These are phyloP conservation scores for Yamadazyma blattariae DNA, from an alignment of 1,139 yeast species.

Conservation along the genomic window DNA sequence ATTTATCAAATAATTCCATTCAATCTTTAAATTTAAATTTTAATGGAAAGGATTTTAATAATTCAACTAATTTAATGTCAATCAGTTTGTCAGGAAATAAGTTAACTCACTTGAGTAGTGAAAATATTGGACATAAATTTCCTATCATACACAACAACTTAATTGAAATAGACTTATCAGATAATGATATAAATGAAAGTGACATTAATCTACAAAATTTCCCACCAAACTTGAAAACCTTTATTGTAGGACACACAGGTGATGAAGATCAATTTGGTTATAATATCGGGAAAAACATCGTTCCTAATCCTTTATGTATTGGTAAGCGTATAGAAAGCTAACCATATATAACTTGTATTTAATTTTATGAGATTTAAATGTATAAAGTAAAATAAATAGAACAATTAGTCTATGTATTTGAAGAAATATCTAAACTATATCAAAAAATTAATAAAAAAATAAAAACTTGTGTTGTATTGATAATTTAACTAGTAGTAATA, in stretches of 20 bases:
- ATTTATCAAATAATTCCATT: constrained; percentile 17
- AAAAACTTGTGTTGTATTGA: no score
- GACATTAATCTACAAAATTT: constrained; percentile 7
- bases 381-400: no score
- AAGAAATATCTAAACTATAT: no score
- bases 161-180: constrained; percentile 21
- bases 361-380: no score
- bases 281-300: constrained; percentile 19
- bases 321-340: constrained; percentile 18
- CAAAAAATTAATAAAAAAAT: no score
- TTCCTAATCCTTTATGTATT: constrained; percentile 11
- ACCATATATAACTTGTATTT: background rate
- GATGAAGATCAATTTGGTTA: constrained; percentile 22
- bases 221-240: constrained; percentile 14
- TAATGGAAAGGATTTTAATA: constrained; percentile 7
- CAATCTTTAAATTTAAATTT: constrained; percentile 9
- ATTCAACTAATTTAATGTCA: constrained; percentile 14
- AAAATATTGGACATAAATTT: constrained; percentile 15
- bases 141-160: constrained; percentile 15
- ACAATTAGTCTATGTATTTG: no score
- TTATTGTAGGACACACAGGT: constrained; percentile 20
- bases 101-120: constrained; percentile 10
- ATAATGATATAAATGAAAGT: constrained; percentile 13
- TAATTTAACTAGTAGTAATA: no score
- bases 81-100: constrained; percentile 19